A percentile compares a stretch with the other conserved stretches of the same genome.
phyloP scores from a whole-genome alignment of 1,284 basidiomycete genomes.

The Leccinum insolens region DNA sequence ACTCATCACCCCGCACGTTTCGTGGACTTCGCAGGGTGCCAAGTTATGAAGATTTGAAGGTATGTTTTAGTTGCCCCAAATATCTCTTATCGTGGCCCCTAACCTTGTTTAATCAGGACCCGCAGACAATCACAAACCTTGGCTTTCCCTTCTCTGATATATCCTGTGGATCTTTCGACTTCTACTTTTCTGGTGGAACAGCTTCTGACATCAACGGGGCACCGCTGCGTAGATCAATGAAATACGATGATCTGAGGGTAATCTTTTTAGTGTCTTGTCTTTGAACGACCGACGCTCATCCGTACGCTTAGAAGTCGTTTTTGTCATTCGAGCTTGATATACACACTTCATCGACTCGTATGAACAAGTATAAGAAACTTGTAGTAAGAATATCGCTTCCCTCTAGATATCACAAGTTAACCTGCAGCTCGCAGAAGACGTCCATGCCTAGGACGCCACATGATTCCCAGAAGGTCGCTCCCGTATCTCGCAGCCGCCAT shows the following conservation, averaged over 20 bases:
- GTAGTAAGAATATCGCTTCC: slow-evolving; percentile 10
- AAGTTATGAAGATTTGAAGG: slow-evolving; percentile 23
- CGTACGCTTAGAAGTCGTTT: slow-evolving; percentile 10
- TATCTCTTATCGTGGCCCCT: not conserved
- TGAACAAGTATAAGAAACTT: slow-evolving; percentile 8
- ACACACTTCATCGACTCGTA: not conserved
- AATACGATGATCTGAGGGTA: slow-evolving; percentile 6
- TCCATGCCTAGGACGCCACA: not conserved
- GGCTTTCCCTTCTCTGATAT: not conserved
- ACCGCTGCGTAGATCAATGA: not conserved
- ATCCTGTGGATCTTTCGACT: slow-evolving; percentile 6
- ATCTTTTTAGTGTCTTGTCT: not conserved
- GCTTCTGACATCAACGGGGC: not conserved
- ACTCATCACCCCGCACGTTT: not conserved
- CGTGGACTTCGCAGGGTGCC: slow-evolving; percentile 25
- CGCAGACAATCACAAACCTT: not conserved
- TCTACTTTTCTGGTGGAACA: not conserved
- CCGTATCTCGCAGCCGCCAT: not conserved
- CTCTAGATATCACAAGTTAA: not conserved
- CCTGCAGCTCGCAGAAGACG: not conserved
- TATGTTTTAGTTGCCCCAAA: not conserved
- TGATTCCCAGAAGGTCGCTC: not conserved
- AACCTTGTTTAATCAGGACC: slow-evolving; percentile 1
- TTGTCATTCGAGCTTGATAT: not conserved
- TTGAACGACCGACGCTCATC: slow-evolving; percentile 4